Base-by-base conservation (phyloP, 345 rosid genomes). In the Luvunga scandens region DNA sequence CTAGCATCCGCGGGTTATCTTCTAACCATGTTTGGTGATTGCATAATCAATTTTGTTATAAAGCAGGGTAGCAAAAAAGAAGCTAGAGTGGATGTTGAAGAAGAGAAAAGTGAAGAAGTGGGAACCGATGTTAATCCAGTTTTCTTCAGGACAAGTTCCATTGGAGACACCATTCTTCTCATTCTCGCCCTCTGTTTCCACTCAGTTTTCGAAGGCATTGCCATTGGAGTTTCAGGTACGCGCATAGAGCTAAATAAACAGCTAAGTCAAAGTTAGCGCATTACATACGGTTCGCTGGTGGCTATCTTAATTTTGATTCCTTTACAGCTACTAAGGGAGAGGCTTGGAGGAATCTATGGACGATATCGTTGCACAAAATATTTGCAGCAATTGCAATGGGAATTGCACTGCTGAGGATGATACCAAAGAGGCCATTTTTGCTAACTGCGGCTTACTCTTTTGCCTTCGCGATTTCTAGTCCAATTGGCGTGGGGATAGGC, bases 351-450 rank as follows among this genome's bases (percentile, higher is more conserved):
- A 93, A 91, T 66, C 89, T 94, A 1, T 94, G 98, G 98, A 94
- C 97, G 48, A 94, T 89, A 30, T 91, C 94, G 0, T 65, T 91
- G 45, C 98, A 94, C 85, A 94, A 93, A 76, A 89, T 94, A 1
- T 93, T 93, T 57, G 95, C 98, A 19, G 98, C 98, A 62, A 83
- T 90, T 27, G 91, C 94, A 8, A 93, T 94, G 97, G 97, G 97
- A 78, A 92, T 94, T 60, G 97, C 98, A 36, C 87, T 91, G 16
- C 90, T 93, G 2, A 88, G 88, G 78, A 89, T 93, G 91, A 75
- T 91, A 1, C 97, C 98, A 16, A 93, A 79, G 83, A 86, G 95
- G 80, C 95, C 98, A 60, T 87, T 94, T 66, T 85, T 93, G 34
- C 72, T 85, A 25, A 93, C 97, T 0, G 86, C 56, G 7, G 85